Base-by-base conservation (phyloP, 257 asterid genomes). In the Anisodus acutangulus region DNA sequence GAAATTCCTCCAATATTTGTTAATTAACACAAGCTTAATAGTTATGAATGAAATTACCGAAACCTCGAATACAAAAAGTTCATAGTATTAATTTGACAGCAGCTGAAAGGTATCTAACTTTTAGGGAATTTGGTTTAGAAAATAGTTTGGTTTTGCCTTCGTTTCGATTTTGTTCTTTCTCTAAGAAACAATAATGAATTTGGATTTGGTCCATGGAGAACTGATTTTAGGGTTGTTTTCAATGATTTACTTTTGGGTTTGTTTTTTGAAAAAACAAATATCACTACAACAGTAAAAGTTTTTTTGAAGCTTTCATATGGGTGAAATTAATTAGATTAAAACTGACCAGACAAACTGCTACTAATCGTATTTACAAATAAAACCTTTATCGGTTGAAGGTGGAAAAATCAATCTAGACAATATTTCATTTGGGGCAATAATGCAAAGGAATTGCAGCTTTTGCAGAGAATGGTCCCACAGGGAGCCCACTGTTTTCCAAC, bases 91-190 rank as follows among this genome's bases (percentile, higher is more conserved):
- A 72, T 47, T 71, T 19, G 59, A 47, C 39, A 10, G 59, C 9
- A 19, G 45, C 19, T 19, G 41, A 47, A 45, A 72, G 80, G 80
- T 11, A 72, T 72, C 79, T 45, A 71, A 72, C 80, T 72, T 69
- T 39, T 72, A 47, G 59, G 59, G 60, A 19, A 47, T 6, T 12
- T 47, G 80, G 4, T 12, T 10, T 12, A 54, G 59, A 54, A 12
- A 54, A 54, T 54, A 15, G 59, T 41, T 54, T 54, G 59, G 19
- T 6, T 72, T 45, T 72, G 41, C 80, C 80, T 72, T 47, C 39
- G 16, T 43, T 43, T 70, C 4, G 55, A 19, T 47, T 47, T 17
- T 47, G 17, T 54, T 69, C 15, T 39, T 39, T 69, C 54, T 39
- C 8, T 39, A 9, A 39, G 53, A 69, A 41, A 69, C 31, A 69